These are phyloP conservation scores for Cydonia oblonga DNA, from an alignment of 331 rosid genomes.

Conservation along the genomic window DNA sequence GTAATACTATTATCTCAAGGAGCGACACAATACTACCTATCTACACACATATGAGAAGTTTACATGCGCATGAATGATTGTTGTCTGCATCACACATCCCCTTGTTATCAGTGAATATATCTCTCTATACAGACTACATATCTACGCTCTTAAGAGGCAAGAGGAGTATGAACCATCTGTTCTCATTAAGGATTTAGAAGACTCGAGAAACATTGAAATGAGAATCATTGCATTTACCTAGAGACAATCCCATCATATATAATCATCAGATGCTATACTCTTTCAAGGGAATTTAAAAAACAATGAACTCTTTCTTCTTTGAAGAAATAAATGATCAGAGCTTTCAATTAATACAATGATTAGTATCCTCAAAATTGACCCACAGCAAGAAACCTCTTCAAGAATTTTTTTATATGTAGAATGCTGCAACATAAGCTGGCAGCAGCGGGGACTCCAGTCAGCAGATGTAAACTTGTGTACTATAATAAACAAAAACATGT, in stretches of 20 bases:
- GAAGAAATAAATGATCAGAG: too few species aligned
- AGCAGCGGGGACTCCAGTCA: constrained; percentile 3
- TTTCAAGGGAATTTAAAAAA: background rate
- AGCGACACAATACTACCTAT: background rate
- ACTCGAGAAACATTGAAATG: background rate
- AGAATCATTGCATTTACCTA: background rate
- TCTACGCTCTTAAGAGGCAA: too few species aligned
- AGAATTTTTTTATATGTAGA: background rate
- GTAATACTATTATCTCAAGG: background rate
- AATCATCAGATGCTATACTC: background rate
- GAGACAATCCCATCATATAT: background rate
- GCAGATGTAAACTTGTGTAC: background rate
- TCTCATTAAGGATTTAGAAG: background rate
- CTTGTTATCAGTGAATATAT: background rate
- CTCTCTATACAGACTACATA: background rate
- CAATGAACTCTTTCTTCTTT: background rate
- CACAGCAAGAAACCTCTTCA: background rate
- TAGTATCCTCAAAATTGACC: background rate
- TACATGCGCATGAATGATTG: background rate
- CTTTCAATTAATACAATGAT: too few species aligned
- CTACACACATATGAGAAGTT: background rate
- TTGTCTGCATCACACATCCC: background rate
- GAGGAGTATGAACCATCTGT: too few species aligned
- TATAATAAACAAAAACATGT: background rate
- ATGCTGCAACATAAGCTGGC: background rate